Base-by-base conservation (phyloP, 2,329 filamentous ascomycete species). In the Bipolaris cookei region DNA sequence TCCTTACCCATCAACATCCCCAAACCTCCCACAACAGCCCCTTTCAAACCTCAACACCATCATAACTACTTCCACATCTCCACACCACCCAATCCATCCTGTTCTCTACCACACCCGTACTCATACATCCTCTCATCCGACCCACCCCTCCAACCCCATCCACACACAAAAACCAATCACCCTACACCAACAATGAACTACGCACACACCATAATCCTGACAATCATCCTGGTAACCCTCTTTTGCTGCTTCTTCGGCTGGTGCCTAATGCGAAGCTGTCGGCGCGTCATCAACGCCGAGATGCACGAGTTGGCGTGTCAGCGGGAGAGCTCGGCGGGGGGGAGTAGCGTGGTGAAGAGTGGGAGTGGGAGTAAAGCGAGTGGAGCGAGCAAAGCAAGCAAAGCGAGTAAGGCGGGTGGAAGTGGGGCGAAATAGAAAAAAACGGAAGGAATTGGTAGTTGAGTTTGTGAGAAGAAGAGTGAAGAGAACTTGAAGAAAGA, bases 241-340 rank as follows among this genome's bases (percentile, higher is more conserved):
- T 66, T 70, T 55, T 28, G 39, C 55, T 46, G 63, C 42, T 18
- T 63, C 46, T 63, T 69, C 47, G 64, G 50, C 0, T 66, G 54
- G 44, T 67, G 57, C 13, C 56, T 69, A 1, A 62, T 56, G 41
- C 54, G 42, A 25, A 49, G 43, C 10, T 69, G 66, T 28, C 41
- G 45, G 6, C 58, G 68, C 21, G 59, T 55, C 7, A 51, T 69
- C 1, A 48, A 61, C 14, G 64, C 59, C 3, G 62, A 67, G 21
- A 44, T 58, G 13, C 35, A 59, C 2, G 64, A 63, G 14, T 18
- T 63, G 42, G 8, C 18, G 6, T 42, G 55, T 18, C 37, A 16
- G 14, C 4, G 51, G 20, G 56, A 64, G 20, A 30, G n/a, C 1
- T 14, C 14, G 11, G 18, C 11, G 5, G 43, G 16, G 16, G 28